Evolutionary conservation across 176 grass and related monocot genomes (phyloP), one percentile per base, ranked within the genome.

Genomic region (Thalia dealbata): DNA sequence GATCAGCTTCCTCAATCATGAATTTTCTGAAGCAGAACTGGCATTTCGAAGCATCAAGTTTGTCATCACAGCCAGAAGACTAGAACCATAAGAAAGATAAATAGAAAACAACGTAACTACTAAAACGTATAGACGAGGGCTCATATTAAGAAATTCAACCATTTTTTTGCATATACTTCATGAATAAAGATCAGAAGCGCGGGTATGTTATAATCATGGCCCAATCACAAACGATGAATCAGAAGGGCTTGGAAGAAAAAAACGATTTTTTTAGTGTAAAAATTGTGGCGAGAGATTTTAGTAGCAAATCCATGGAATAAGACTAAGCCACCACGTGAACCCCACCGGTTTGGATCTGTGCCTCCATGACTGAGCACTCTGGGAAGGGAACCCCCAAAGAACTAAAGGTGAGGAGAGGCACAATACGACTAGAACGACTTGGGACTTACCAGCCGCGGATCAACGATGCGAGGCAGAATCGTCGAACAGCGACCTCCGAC

Each of bases 131-230:
- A 27, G 0, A n/a, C 14, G 1, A 0, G 50, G 73, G 78, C 75
- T 91, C 88, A 91, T 82, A 86, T 84, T 59, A 83, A 84, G 84
- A 86, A 90, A 90, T 84, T 90, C 88, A 86, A 90, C 75, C 88
- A 84, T 84, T 80, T 25, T 84, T 22, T 75, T 67, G 81, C 52
- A 70, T 55, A 29, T 82, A 56, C 78, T 91, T 91, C 88, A 84
- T 65, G 75, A 30, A 15, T 64, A 58, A 52, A 5, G 3, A 79
- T 86, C 88, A 86, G 78, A 91, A 91, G 78, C 81, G 78, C 81
- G 71, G 84, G 61, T 86, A 86, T 76, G 46, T 41, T 81, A 61
- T 60, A 86, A 84, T 83, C 84, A 84, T 76, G 11, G 88, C 81
- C 84, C 27, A 32, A 60, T 14, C 16, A 69, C 9, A 64, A 30